Base-by-base conservation (phyloP, 1,284 basidiomycete genomes). In the Ustilago cynodontis region DNA sequence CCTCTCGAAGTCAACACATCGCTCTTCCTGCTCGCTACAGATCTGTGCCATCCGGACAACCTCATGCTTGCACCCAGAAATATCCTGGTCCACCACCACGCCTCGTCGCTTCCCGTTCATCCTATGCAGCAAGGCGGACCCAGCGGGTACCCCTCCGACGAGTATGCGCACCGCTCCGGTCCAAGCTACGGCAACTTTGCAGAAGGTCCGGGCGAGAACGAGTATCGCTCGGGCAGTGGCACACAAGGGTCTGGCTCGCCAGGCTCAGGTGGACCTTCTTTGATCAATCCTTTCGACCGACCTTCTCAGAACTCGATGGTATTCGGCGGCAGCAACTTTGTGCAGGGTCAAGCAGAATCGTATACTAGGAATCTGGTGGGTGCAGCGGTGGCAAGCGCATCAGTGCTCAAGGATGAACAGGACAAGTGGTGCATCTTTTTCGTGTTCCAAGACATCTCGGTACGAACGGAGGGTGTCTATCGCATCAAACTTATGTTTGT, bases 321-420 rank as follows among this genome's bases (percentile, higher is more conserved):
- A 24, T 58, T 57, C 33, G 67, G 72, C 28, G 66, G 71, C 47
- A 52, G 65, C 37, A 65, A 41, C 29, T 61, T 69, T 41, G 56
- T 51, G 6, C 59, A 54, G n/a, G 63, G 71, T 16, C 71, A 70
- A 49, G 74, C 65, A 16, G 74, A 77, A 28, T 71, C 74, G 41
- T 77, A 77, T 53, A 83, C 81, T n/a, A 54, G 82, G 14, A 83
- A 83, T 39, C 63, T 83, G 5, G 81, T 83, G 24, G 82, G 82
- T 5, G 72, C 76, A 6, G 73, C 81, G 13, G 82, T 83, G 7
- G 79, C 81, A 9, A 81, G 77, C 59, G 82, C 82, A 18, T 82
- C 80, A 16, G 78, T 81, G 35, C 67, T 82, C 41, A 75, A 77
- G 56, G 81, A 83, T 60, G 78, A 80, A 41, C 64, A 78, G 24